Conservation (phyloP, 1,284 basidiomycete genomes). For the Cutaneotrichosporon dermatis region DNA sequence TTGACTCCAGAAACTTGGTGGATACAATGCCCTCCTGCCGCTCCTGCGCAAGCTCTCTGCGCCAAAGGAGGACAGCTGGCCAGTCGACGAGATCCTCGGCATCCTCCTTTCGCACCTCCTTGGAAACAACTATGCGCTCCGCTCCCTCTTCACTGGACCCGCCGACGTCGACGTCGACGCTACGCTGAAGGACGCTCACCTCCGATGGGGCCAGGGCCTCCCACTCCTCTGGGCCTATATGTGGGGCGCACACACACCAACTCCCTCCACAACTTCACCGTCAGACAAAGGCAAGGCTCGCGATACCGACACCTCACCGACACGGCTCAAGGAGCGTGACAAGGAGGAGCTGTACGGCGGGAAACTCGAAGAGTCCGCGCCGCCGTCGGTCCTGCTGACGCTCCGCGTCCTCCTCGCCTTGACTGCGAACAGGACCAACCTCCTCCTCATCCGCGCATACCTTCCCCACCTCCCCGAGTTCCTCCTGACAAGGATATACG, state of each 20-base stretch:
- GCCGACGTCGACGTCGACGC: slow-evolving; percentile 2
- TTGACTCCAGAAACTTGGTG: slow-evolving; percentile 25
- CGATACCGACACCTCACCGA: no score
- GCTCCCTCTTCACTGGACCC: slow-evolving; percentile 23
- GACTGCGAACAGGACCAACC: slow-evolving; percentile 18
- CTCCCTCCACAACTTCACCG: no score
- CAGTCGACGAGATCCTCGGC: slow-evolving; percentile 22
- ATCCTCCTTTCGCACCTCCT: slow-evolving; percentile 39
- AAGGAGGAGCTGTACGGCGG: slow-evolving; percentile 1
- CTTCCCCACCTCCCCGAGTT: slow-evolving; percentile 35
- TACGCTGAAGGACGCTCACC: slow-evolving; percentile 26
- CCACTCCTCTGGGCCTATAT: slow-evolving; percentile 38
- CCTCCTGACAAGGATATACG: slow-evolving; percentile 35
- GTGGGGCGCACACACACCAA: slow-evolving; percentile 16
- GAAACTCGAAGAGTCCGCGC: background rate
- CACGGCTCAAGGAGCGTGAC: background rate
- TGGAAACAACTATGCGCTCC: slow-evolving; percentile 39
- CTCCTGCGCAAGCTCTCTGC: slow-evolving; percentile 7
- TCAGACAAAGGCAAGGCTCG: no score
- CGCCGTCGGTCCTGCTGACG: slow-evolving; percentile 21
- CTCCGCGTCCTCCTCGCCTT: slow-evolving; percentile 28
- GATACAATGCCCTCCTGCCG: slow-evolving; percentile 29
- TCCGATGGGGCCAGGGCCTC: slow-evolving; percentile 28
- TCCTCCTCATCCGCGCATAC: slow-evolving; percentile 26
- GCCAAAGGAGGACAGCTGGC: background rate